Percentiles rank a stretch among this genome's conserved stretches.
These are phyloP conservation scores for Camellia lanceoleosa DNA, from an alignment of 148 eudicot genomes.

Conservation along the genomic window DNA sequence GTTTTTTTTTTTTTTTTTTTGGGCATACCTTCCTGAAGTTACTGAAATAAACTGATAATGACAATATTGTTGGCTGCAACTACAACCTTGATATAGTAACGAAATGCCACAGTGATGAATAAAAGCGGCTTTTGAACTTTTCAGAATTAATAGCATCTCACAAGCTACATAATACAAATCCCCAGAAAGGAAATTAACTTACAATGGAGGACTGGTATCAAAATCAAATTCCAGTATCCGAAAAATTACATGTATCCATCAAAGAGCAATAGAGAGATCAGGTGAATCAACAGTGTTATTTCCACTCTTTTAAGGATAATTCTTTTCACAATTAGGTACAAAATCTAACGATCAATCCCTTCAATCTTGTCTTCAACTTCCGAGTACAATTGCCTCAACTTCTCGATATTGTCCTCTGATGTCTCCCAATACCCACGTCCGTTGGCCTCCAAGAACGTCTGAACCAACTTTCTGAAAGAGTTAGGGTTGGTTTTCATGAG, in stretches of 20 bases:
- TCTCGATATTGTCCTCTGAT: conserved; percentile 76
- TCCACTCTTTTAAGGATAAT: conserved; percentile 26
- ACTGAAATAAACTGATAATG: no score
- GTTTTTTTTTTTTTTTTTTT: no score
- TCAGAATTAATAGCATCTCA: conserved; percentile 8
- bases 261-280: not conserved
- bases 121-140: conserved; percentile 8
- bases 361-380: conserved; percentile 99
- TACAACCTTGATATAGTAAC: no score
- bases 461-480: conserved; percentile 89
- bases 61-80: no score
- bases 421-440: conserved; percentile 99
- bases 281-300: conserved; percentile 14
- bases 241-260: conserved; percentile 10
- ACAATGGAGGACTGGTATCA: conserved; percentile 16
- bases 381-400: conserved; percentile 71
- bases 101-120: not conserved
- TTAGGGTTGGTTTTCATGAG: conserved; percentile 93
- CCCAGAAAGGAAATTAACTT: conserved; percentile 17
- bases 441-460: conserved; percentile 98
- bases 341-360: conserved; percentile 71
- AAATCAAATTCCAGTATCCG: conserved; percentile 18
- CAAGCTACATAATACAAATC: conserved; percentile 14
- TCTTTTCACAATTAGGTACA: conserved; percentile 2
- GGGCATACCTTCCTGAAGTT: no score